Base-by-base conservation (phyloP, 345 rosid genomes). In the Brassica cretica region DNA sequence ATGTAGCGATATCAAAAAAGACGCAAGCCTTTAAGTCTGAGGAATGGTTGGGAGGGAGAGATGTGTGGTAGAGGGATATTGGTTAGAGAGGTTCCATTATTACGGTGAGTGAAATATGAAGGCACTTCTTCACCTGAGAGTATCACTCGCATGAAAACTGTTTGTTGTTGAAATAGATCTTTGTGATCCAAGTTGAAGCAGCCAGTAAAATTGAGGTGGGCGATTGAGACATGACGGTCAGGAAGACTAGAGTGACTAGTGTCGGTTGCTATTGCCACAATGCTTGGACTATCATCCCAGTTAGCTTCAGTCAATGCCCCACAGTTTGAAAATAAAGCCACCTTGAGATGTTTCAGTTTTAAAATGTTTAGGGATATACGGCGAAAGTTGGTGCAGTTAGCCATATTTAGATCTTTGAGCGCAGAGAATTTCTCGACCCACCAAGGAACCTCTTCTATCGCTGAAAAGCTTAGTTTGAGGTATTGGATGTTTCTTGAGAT, bases 91-190 rank as follows among this genome's bases (percentile, higher is more conserved):
- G 24, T 16, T 55, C 60, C 60, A 55, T 1, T 55, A 16, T 3
- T 51, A n/a, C 7, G 19, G 56, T 66, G 16, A 66, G 70, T 39
- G 53, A 66, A 39, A 66, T 66, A 66, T 19, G 70, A 19, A 37
- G 53, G 55, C 3, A 66, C 70, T 66, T 19, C 30, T 18, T 37
- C 70, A 11, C 70, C 15, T 10, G 70, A 3, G 3, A 19, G 10
- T 0, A 18, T 5, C 0, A 66, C 1, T 5, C 10, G 2, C 30
- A 8, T 1, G 5, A 10, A 19, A 5, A 10, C 9, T 19, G 30
- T 1, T 4, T 5, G 30, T 11, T 1, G 29, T 2, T 66, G 11
- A 39, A 66, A 3, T 0, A 66, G 55, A 46, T 18, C 18, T 12
- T 68, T 18, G 1, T 1, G 60, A 68, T 24, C 14, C 6, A 44